Evolutionary conservation across 805 yeast species (phyloP).

Genomic region (Debaryomyces castellii): DNA sequence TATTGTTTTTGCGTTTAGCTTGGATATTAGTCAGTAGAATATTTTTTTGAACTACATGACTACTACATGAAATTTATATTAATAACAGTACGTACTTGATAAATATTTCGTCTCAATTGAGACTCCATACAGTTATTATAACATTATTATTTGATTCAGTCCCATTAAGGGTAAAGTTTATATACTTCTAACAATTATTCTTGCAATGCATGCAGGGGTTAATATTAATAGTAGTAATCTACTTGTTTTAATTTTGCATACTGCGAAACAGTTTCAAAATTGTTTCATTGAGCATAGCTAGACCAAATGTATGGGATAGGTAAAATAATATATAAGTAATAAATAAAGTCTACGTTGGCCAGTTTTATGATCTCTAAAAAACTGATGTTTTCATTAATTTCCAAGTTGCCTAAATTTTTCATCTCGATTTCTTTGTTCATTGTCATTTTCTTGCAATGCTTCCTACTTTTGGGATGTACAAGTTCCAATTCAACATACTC

Average conservation of each 20-base stretch:
- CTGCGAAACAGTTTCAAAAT: neutral
- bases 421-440: slow-evolving; percentile 45
- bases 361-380: slow-evolving; percentile 4
- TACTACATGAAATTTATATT: neutral
- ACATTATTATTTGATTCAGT: neutral
- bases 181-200: too few species aligned
- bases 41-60: neutral
- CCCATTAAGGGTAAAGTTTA: neutral
- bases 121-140: neutral
- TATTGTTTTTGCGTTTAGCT: slow-evolving; percentile 10
- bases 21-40: slow-evolving; percentile 3
- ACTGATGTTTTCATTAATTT: slow-evolving; percentile 11
- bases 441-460: slow-evolving; percentile 50
- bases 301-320: neutral
- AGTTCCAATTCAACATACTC: slow-evolving; percentile 40
- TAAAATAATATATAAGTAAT: neutral
- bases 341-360: neutral
- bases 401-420: slow-evolving; percentile 38
- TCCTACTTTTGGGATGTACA: slow-evolving; percentile 57
- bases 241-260: neutral
- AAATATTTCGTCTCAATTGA: neutral
- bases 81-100: neutral
- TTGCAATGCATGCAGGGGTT: too few species aligned
- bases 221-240: too few species aligned
- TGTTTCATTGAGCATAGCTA: neutral